Base-by-base conservation (phyloP, 306 rosid genomes). In the Hylodesmum podocarpum region DNA sequence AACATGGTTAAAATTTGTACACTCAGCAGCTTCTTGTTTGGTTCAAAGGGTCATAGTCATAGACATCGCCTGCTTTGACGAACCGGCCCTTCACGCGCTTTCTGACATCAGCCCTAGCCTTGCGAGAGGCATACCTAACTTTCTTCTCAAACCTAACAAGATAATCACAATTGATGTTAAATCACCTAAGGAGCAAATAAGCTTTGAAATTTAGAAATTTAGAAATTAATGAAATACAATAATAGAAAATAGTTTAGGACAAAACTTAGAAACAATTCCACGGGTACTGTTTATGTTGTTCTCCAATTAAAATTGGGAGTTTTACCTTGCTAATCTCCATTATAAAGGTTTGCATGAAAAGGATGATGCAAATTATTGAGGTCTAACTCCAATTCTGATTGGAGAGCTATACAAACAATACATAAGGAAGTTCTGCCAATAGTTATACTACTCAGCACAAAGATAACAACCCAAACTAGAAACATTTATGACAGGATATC, bases 61-160 rank as follows among this genome's bases (percentile, higher is more conserved):
- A 90, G 65, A 75, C 87, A 51, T 95, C 97, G 24, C 99, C 99
- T 14, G 97, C 96, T 88, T 95, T 95, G 49, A 95, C 90, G 77
- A 95, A 92, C 25, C 97, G 93, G 70, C 99, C 99, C 85, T 95
- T 95, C 85, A 92, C 99, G 14, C 97, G 95, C 83, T 67, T 90
- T 82, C 99, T 85, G 54, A 87, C 86, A 83, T 92, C 99, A 1
- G 99, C 99, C 77, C 97, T 88, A 15, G 91, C 97, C 86, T 95
- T 95, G 62, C 97, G 97, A 76, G 99, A 92, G 75, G 90, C 97
- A 59, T 95, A 92, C 70, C 99, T 84, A 78, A 95, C 97, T 81
- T 80, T 89, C 82, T 95, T 95, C 31, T 89, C 97, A 14, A 95
- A 92, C 91, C 97, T 95, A 47, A 54, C 43, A 80, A 33, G 41